phyloP scores from a whole-genome alignment of 2,329 filamentous ascomycete species.

The Colletotrichum australisinense region DNA sequence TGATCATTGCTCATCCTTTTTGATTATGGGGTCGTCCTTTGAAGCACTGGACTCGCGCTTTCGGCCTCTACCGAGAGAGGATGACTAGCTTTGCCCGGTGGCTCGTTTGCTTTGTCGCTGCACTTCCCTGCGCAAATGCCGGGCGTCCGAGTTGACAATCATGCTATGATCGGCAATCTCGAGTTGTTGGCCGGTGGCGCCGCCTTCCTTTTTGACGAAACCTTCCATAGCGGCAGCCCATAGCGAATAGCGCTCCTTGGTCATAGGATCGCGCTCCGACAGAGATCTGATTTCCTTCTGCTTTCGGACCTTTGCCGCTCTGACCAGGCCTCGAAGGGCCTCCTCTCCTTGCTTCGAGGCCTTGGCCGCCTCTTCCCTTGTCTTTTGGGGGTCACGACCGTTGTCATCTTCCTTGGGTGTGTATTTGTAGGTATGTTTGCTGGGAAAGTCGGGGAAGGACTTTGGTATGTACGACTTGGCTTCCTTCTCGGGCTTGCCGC shows the following conservation, averaged over 20 bases:
- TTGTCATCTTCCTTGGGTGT: conserved; percentile 63
- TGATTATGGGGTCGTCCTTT: neutral
- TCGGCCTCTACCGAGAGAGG: neutral
- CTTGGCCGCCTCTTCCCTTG: conserved; percentile 68
- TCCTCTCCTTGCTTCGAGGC: conserved; percentile 72
- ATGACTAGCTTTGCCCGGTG: conserved; percentile 33
- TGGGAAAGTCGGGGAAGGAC: conserved; percentile 71
- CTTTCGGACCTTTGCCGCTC: conserved; percentile 72
- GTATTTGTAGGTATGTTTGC: conserved; percentile 72
- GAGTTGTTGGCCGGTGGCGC: conserved; percentile 50
- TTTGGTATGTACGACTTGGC: conserved; percentile 67
- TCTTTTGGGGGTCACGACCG: conserved; percentile 64
- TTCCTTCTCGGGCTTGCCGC: conserved; percentile 68
- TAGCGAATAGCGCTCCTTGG: conserved; percentile 66
- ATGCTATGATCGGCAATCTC: conserved; percentile 73
- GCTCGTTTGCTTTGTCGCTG: conserved; percentile 58
- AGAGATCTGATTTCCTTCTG: conserved; percentile 72
- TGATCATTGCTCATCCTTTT: neutral
- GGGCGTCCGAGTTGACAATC: conserved; percentile 70
- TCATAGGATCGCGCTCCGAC: conserved; percentile 63
- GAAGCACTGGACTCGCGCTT: neutral
- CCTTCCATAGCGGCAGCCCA: conserved; percentile 73
- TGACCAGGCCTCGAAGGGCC: conserved; percentile 68
- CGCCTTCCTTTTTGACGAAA: conserved; percentile 56
- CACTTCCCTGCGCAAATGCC: conserved; percentile 65